These are phyloP conservation scores for Citrus maxima DNA, from an alignment of 345 rosid genomes.

Conservation along the genomic window DNA sequence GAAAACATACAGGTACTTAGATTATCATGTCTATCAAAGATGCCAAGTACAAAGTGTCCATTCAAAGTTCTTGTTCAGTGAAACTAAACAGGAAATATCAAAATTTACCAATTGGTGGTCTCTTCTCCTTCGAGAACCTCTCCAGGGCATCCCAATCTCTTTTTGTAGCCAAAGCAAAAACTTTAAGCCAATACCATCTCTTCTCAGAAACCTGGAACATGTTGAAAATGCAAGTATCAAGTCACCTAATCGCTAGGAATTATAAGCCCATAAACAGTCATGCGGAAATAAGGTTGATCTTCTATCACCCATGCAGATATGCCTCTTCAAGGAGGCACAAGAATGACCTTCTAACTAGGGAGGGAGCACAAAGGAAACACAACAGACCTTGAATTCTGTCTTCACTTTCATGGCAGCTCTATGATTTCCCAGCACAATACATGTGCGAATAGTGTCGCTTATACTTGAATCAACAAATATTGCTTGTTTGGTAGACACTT, in stretches of 20 bases:
- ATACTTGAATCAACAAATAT: constrained; percentile 98
- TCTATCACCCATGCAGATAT: not conserved
- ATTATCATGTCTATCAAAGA: not conserved
- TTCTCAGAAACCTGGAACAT: constrained; percentile 74
- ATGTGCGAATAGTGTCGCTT: constrained; percentile 95
- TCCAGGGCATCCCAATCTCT: constrained; percentile 94
- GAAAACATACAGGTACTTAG: not conserved
- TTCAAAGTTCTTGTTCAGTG: not conserved
- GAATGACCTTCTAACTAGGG: not conserved
- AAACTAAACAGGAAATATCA: not conserved
- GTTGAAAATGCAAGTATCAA: not conserved
- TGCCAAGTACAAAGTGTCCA: not conserved
- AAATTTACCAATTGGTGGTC: constrained; percentile 78
- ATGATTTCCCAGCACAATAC: constrained; percentile 83
- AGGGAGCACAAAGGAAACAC: constrained; percentile 3
- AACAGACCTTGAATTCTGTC: constrained; percentile 68
- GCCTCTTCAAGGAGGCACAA: constrained; percentile 3
- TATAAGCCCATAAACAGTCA: not conserved
- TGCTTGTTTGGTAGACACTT: constrained; percentile 85
- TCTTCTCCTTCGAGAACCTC: constrained; percentile 91
- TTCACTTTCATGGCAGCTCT: constrained; percentile 65
- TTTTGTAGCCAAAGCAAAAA: constrained; percentile 84
- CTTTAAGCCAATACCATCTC: constrained; percentile 97
- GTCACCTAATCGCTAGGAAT: not conserved
- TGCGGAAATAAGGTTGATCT: not conserved